These are phyloP conservation scores for Erodium moschatum DNA, from an alignment of 441 rosid genomes.

Conservation along the genomic window DNA sequence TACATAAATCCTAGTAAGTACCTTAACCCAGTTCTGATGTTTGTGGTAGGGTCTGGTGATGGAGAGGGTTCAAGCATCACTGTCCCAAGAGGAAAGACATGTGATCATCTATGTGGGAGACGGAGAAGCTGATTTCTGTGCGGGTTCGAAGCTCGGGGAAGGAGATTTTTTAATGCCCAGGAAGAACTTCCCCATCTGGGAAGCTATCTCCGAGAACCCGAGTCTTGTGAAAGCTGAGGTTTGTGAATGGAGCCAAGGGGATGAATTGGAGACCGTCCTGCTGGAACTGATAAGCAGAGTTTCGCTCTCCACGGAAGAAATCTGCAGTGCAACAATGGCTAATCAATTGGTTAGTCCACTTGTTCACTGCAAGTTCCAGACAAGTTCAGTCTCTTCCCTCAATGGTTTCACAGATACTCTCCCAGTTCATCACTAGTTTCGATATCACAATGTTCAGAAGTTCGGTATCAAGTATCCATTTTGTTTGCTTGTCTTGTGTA, in stretches of 20 bases:
- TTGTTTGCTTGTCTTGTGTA: not conserved
- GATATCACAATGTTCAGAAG: not conserved
- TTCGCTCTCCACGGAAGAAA: constrained; percentile 13
- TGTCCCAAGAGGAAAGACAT: constrained; percentile 23
- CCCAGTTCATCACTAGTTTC: constrained; percentile 29
- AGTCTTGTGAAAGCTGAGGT: constrained; percentile 47
- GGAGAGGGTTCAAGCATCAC: constrained; percentile 33
- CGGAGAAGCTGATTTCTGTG: constrained; percentile 72
- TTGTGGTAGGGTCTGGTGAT: constrained; percentile 52
- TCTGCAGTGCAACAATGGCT: not conserved
- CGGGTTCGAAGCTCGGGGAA: constrained; percentile 50
- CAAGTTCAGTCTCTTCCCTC: constrained; percentile 26
- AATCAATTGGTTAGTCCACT: constrained; percentile 21
- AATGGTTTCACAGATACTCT: constrained; percentile 35
- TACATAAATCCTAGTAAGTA: not conserved
- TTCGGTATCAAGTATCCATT: not conserved
- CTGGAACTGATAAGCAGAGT: constrained; percentile 26
- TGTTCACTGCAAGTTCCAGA: constrained; percentile 50
- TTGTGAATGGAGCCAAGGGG: constrained; percentile 67
- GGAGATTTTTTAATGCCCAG: constrained; percentile 74
- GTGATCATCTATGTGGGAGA: constrained; percentile 67
- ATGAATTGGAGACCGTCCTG: constrained; percentile 41
- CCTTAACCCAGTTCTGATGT: not conserved
- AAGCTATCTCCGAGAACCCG: constrained; percentile 49
- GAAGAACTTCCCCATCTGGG: constrained; percentile 76